phyloP scores from a whole-genome alignment of 2,329 filamentous ascomycete species.

The Botrytis squamosa region DNA sequence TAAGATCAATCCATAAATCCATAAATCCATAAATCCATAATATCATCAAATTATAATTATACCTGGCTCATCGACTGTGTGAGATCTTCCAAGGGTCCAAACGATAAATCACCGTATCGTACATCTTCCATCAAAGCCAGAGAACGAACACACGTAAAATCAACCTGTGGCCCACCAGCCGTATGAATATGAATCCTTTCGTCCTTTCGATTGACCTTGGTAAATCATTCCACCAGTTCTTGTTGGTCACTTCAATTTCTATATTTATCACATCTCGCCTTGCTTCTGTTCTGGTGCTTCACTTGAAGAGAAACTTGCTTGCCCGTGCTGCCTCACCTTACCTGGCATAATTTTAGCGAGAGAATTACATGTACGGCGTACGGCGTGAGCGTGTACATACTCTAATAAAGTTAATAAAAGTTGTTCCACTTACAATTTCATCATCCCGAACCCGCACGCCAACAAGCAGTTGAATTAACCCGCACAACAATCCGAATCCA shows the following conservation, averaged over 20 bases:
- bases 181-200: not conserved
- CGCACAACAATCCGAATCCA: constrained; percentile 10
- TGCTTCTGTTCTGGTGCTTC: too few relatives aligned
- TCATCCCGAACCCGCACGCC: constrained; percentile 21
- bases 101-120: not conserved
- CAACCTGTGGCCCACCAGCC: too few relatives aligned
- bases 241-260: not conserved
- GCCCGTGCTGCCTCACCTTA: not conserved
- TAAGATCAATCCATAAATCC: not conserved
- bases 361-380: constrained; percentile 12
- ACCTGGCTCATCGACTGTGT: not conserved
- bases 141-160: not conserved
- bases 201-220: not conserved
- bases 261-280: constrained; percentile 2
- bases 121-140: not conserved
- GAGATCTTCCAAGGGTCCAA: not conserved
- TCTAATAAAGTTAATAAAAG: not conserved
- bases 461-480: constrained; percentile 17
- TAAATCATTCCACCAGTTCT: too few relatives aligned
- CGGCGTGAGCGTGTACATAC: constrained; percentile 8
- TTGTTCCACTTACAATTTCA: constrained; percentile 23
- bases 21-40: too few relatives aligned
- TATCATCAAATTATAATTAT: not conserved
- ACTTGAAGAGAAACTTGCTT: not conserved
- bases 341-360: constrained; percentile 12